Evolutionary conservation across 2,329 filamentous ascomycete genomes (phyloP).

Genomic region (Penicillium decumbens): DNA sequence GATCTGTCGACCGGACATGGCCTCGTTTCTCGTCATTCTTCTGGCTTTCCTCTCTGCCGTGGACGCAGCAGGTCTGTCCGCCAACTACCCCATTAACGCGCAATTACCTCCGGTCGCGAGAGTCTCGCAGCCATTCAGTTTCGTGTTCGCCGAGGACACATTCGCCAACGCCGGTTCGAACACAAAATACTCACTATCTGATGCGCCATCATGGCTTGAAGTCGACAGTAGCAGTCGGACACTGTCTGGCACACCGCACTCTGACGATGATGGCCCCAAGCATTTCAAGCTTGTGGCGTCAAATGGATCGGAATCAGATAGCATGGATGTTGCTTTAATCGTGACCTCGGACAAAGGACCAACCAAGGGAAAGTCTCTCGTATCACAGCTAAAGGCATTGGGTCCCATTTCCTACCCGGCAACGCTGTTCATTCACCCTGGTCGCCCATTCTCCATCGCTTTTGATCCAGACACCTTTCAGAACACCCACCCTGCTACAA

Average conservation of each 20-base stretch:
- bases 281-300: slow-evolving; percentile 65
- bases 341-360: slow-evolving; percentile 52
- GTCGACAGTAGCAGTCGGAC: slow-evolving; percentile 62
- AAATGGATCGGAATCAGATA: slow-evolving; percentile 59
- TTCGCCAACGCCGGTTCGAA: slow-evolving; percentile 57
- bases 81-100: slow-evolving; percentile 72
- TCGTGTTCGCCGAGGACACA: slow-evolving; percentile 53
- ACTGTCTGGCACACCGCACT: slow-evolving; percentile 65
- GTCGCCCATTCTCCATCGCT: slow-evolving; percentile 58
- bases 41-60: slow-evolving; percentile 28
- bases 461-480: slow-evolving; percentile 68
- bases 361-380: slow-evolving; percentile 31
- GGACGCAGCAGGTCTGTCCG: slow-evolving; percentile 33
- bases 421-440: slow-evolving; percentile 38
- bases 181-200: slow-evolving; percentile 63
- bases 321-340: slow-evolving; percentile 65
- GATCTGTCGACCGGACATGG: slow-evolving; percentile 24
- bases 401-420: slow-evolving; percentile 39
- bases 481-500: slow-evolving; percentile 51
- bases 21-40: slow-evolving; percentile 23
- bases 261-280: slow-evolving; percentile 54
- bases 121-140: slow-evolving; percentile 52
- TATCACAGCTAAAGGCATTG: slow-evolving; percentile 34
- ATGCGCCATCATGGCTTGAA: slow-evolving; percentile 68
- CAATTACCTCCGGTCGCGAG: slow-evolving; percentile 77